Base-by-base conservation (phyloP, 345 rosid genomes). In the Acer negundo region DNA sequence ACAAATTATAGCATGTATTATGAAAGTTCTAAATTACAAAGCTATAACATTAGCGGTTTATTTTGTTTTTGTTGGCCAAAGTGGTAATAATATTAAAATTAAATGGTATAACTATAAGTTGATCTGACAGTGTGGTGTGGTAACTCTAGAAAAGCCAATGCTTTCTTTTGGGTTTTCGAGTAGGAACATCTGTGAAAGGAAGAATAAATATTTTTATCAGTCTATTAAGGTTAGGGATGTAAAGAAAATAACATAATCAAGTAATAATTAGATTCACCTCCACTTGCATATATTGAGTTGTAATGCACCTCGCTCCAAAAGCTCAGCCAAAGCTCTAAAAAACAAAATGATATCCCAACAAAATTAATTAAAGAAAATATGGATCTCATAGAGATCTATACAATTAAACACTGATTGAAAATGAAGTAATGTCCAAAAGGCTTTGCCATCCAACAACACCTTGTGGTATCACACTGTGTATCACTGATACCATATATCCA, bases 231-330 rank as follows among this genome's bases (percentile, higher is more conserved):
- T 42, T 42, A 35, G 24, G 6, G 5, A 24, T 3, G 31, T 11
- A 9, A 31, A 61, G 42, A 75, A 24, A 17, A 71, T n/a, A 72
- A 62, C 40, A 63, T 23, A 17, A 26, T 22, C 10, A 19, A 20
- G 22, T 22, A 24, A 62, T 44, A 23, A 47, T 6, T 26, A 19
- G 53, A 23, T 75, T 84, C 78, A 92, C 98, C 98, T 89, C 97
- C 98, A 65, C 31, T 88, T 72, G 89, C 91, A 77, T 95, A 95
- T 31, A 95, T 70, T 1, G 98, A 95, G 80, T 95, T 95, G 82
- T 95, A 95, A 77, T 95, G 98, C 35, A 95, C 98, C 88, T 95
- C 98, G 67, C 98, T 89, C 98, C 98, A 95, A 68, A 95, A 95
- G 88, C 98, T 95, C 81, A 95, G 84, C 98, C 98, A 95, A 49